Base-by-base conservation (phyloP, 2,329 filamentous ascomycete species). In the Podosphaera leucotricha region DNA sequence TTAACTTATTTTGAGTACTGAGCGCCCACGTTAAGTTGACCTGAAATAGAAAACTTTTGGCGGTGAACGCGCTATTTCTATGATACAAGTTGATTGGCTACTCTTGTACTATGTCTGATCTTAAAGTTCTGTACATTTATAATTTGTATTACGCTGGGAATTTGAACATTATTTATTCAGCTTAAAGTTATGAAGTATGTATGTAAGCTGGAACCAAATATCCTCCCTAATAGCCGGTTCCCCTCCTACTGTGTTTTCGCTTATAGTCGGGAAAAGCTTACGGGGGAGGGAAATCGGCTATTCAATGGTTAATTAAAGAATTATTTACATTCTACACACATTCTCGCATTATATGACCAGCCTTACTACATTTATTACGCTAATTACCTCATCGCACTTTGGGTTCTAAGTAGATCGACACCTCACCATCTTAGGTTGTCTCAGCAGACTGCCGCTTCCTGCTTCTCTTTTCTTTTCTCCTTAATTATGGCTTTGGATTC, bases 301-400 rank as follows among this genome's bases (percentile, higher is more conserved):
- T n/a, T n/a, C n/a, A n/a, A 28, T 28, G 24, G 11, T 28, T 6
- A 28, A 28, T 1, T 28, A 28, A 11, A 28, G 24, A 38, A 6
- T 19, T 38, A 38, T 38, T 38, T 38, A 38, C n/a, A 13, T 38
- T 43, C 44, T 41, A 46, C 16, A 48, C 44, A 48, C 41, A 44
- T n/a, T n/a, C 48, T 45, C 44, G 44, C 30, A 41, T 33, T 40
- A 44, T 50, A 46, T 50, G 44, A 46, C 44, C 40, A 43, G 42
- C 43, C 43, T 48, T 48, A 21, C 38, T 20, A n/a, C 40, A 48
- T 24, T 30, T 47, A 19, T 46, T 20, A 49, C 35, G 47, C 24
- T 22, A n/a, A n/a, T n/a, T n/a, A n/a, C n/a, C n/a, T n/a, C n/a
- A 40, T 37, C 40, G 43, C 20, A 24, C 19, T 10, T 15, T 15